Percentiles rank a stretch among this genome's conserved stretches.
Evolutionary conservation across 2,329 filamentous ascomycete species (phyloP).

Genomic region (Apiospora hydei): DNA sequence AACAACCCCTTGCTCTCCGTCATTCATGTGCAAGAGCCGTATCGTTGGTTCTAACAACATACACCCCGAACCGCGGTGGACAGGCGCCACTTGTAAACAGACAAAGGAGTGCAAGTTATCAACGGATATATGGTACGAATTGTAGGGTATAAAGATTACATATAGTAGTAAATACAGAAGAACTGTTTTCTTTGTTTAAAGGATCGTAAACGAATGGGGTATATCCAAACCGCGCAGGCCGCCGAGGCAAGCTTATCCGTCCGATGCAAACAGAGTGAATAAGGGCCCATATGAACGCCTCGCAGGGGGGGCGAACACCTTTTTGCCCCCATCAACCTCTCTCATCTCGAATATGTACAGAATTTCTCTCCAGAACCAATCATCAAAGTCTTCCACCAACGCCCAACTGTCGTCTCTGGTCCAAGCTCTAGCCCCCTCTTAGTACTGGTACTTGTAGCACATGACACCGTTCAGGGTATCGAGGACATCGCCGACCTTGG

Average conservation of each 20-base stretch:
- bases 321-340: slow-evolving; percentile 6
- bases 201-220: slow-evolving; percentile 20
- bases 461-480: slow-evolving; percentile 25
- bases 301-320: slow-evolving; percentile 14
- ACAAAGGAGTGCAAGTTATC: too few relatives aligned
- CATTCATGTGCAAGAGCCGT: not conserved
- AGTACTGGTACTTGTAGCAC: slow-evolving; percentile 28
- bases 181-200: slow-evolving; percentile 13
- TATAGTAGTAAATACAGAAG: slow-evolving; percentile 16
- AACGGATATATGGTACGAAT: not conserved
- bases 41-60: not conserved
- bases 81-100: not conserved
- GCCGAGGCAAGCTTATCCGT: slow-evolving; percentile 22
- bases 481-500: slow-evolving; percentile 23
- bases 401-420: not conserved
- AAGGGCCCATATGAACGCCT: slow-evolving; percentile 9
- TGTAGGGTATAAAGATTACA: slow-evolving; percentile 13
- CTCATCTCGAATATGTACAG: not conserved
- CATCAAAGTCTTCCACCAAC: not conserved
- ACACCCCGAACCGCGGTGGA: not conserved
- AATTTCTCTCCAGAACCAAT: not conserved
- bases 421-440: not conserved
- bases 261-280: slow-evolving; percentile 22
- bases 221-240: slow-evolving; percentile 18
- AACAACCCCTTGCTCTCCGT: not conserved